Evolutionary conservation across 2,329 filamentous ascomycete genomes (phyloP).

Genomic region (Ascochyta viciae-villosae): DNA sequence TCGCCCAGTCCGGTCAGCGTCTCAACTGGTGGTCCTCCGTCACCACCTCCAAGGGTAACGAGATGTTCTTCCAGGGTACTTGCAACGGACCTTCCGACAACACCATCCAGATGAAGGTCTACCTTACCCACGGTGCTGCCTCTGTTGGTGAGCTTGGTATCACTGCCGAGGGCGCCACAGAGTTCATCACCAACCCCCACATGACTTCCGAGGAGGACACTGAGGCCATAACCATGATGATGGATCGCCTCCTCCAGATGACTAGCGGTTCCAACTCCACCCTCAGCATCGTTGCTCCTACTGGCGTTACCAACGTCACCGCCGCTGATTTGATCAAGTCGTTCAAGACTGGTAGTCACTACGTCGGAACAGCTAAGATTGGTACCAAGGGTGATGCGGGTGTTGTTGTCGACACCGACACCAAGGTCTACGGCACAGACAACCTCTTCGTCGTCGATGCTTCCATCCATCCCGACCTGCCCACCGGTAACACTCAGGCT

Average conservation of each 20-base stretch:
- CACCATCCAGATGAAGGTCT: constrained; percentile 52
- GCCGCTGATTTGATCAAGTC: constrained; percentile 44
- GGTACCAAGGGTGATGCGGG: constrained; percentile 50
- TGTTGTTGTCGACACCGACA: constrained; percentile 48
- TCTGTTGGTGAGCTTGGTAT: constrained; percentile 64
- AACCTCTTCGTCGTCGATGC: constrained; percentile 57
- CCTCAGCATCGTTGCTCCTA: constrained; percentile 42
- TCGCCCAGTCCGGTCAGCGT: constrained; percentile 57
- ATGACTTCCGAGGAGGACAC: constrained; percentile 56
- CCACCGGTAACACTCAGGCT: constrained; percentile 71
- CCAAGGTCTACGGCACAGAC: constrained; percentile 55
- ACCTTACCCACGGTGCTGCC: constrained; percentile 68
- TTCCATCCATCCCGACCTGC: constrained; percentile 68
- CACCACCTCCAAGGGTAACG: constrained; percentile 50
- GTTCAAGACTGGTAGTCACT: constrained; percentile 46
- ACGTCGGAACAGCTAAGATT: constrained; percentile 63
- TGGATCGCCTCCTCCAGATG: constrained; percentile 54
- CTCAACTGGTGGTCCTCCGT: constrained; percentile 58
- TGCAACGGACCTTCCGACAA: constrained; percentile 51
- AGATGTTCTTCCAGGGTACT: constrained; percentile 54
- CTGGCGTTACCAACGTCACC: constrained; percentile 52
- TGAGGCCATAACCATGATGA: constrained; percentile 53
- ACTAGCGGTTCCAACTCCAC: constrained; percentile 37
- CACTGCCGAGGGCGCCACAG: constrained; percentile 47
- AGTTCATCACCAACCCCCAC: constrained; percentile 59